Conservation (phyloP, 164 flowering plant species). For the Vitis riparia region DNA sequence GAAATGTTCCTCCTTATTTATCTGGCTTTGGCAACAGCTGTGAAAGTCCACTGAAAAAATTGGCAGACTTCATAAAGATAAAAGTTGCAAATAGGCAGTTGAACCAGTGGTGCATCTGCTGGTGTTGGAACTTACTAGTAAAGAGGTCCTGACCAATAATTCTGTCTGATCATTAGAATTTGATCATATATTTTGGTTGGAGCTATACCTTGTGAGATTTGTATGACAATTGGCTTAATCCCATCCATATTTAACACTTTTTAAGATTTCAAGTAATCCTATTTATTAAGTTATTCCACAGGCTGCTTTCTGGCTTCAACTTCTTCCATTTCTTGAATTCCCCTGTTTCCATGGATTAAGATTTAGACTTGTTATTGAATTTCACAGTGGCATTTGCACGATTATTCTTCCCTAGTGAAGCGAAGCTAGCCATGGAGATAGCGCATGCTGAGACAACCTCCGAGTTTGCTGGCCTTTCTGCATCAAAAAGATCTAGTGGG, state of each 20-base stretch:
- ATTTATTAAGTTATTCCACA: neutral
- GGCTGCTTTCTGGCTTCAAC: neutral
- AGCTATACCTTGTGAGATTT: neutral
- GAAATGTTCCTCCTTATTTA: too few species aligned
- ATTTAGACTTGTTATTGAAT: neutral
- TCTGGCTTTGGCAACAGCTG: too few species aligned
- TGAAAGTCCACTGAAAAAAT: too few species aligned
- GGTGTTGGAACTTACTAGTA: too few species aligned
- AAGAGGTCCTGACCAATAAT: too few species aligned
- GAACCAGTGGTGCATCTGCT: too few species aligned
- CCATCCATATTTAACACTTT: neutral
- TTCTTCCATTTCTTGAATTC: neutral
- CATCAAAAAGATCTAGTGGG: conserved; percentile 42
- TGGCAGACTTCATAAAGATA: too few species aligned
- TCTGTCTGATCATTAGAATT: too few species aligned
- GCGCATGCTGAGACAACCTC: conserved; percentile 57
- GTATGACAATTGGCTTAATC: neutral
- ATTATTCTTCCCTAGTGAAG: conserved; percentile 63
- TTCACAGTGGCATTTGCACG: conserved; percentile 67
- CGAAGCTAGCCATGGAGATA: conserved; percentile 61
- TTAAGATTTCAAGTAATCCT: neutral
- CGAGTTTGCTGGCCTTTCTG: conserved; percentile 44
- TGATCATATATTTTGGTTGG: neutral
- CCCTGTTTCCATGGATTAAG: neutral
- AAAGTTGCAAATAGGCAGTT: too few species aligned